These are phyloP conservation scores for Kwoniella sp. DNA, from an alignment of 768 basidiomycete species.

Conservation along the genomic window DNA sequence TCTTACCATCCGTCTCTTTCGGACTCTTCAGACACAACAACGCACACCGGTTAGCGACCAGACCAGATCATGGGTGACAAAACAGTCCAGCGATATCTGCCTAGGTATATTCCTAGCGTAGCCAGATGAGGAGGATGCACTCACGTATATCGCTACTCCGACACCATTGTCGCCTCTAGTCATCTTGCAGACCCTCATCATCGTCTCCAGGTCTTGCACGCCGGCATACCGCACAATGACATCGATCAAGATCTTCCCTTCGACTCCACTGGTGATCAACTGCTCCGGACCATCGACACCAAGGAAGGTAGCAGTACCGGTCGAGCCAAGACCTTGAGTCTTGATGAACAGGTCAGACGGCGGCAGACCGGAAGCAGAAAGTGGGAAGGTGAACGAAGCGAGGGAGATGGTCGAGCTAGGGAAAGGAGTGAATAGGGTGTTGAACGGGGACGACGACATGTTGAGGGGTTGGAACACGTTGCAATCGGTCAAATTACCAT, in stretches of 20 bases:
- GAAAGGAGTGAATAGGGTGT: constrained; percentile 42
- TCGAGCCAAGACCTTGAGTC: constrained; percentile 42
- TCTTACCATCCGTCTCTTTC: constrained; percentile 44
- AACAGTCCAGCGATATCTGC: too few species aligned
- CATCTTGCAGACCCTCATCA: constrained; percentile 50
- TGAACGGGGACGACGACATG: constrained; percentile 32
- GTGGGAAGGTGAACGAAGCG: constrained; percentile 43
- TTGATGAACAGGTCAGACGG: constrained; percentile 33
- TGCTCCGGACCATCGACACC: constrained; percentile 37
- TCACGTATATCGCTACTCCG: constrained; percentile 53
- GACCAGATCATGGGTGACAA: too few species aligned
- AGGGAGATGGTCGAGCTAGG: constrained; percentile 34
- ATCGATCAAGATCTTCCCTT: constrained; percentile 46
- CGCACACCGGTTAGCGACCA: background rate
- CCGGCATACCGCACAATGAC: constrained; percentile 44
- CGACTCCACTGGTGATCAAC: constrained; percentile 32
- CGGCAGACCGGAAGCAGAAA: constrained; percentile 21
- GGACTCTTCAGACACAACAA: constrained; percentile 36
- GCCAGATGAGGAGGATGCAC: constrained; percentile 15
- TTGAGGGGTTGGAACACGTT: constrained; percentile 42
- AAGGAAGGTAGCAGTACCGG: constrained; percentile 46
- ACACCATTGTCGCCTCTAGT: constrained; percentile 24
- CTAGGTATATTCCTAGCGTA: too few species aligned
- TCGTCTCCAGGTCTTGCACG: constrained; percentile 26
- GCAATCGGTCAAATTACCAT: constrained; percentile 43